Evolutionary conservation across 169 alveolate species (phyloP), one percentile per base, ranked within the genome.

Genomic region (Miamiensis avidus): DNA sequence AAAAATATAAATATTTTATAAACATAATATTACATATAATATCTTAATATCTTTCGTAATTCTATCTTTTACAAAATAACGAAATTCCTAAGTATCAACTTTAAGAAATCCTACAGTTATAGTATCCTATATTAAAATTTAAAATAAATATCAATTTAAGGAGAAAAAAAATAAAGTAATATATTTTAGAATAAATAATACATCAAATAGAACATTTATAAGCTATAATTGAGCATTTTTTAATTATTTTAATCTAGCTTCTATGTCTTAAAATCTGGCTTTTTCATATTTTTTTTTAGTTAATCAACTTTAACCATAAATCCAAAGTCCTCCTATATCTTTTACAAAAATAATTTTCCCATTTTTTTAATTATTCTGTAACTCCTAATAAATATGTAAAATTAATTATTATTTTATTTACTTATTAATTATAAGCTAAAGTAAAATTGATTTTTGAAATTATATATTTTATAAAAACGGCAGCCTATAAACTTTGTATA

Each of bases 1-100:
- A 92, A 34, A 82, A 82, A 64, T 83, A 82, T 31, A 91, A 49
- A 49, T 11, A 49, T 11, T 4, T 49, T 49, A 49, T 49, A 49
- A 11, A 49, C 20, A 49, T 49, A 49, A 49, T 49, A 49, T 49
- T 49, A 49, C 69, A 49, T 49, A 49, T 49, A 49, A 49, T 11
- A 49, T 49, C 20, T 49, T 49, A 11, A 49, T 49, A 20, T 49
- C 69, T 49, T 49, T 49, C 69, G 4, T 11, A 49, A 49, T 49
- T 49, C 69, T 49, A 49, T 49, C 69, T 20, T 49, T 20, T 11
- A 49, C 69, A 49, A 49, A 49, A 11, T 49, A 49, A 11, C 20
- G 4, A 49, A 49, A 49, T 49, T 49, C 69, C 26, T 20, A 4
- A 49, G 20, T 49, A 49, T 49, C 69, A 49, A 49, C 20, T 49